Evolutionary conservation across 495 filamentous ascomycete species (phyloP).

Genomic region (Chaetomidium leptoderma): DNA sequence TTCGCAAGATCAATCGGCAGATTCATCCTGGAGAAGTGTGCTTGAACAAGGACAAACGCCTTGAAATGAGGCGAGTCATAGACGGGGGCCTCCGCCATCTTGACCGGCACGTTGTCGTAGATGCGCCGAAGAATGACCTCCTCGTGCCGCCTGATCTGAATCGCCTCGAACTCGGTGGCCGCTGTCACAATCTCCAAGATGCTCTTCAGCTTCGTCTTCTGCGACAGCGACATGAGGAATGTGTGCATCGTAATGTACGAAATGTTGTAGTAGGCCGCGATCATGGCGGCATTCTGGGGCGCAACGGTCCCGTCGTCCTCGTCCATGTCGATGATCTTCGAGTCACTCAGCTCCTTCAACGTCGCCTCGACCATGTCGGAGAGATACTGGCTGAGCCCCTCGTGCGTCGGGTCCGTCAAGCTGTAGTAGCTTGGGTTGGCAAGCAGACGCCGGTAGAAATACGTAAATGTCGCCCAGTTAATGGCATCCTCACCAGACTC

Average conservation of each 20-base stretch:
- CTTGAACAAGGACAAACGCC: slow-evolving; percentile 91
- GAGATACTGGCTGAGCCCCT: slow-evolving; percentile 87
- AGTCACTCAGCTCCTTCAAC: slow-evolving; percentile 83
- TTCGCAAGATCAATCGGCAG: slow-evolving; percentile 95
- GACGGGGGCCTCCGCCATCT: slow-evolving; percentile 76
- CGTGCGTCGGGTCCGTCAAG: slow-evolving; percentile 81
- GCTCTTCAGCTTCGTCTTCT: slow-evolving; percentile 87
- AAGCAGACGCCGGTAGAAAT: slow-evolving; percentile 96
- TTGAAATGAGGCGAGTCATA: slow-evolving; percentile 98
- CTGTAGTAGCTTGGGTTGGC: slow-evolving; percentile 97
- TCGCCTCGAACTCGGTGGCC: slow-evolving; percentile 90
- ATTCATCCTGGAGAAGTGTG: slow-evolving; percentile 96
- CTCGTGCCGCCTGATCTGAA: slow-evolving; percentile 93
- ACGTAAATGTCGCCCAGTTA: slow-evolving; percentile 96
- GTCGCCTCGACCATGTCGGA: slow-evolving; percentile 95
- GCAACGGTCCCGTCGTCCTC: slow-evolving; percentile 92
- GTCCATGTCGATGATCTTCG: slow-evolving; percentile 93
- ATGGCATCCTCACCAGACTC: slow-evolving; percentile 95
- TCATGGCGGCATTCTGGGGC: slow-evolving; percentile 93
- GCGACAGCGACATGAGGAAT: slow-evolving; percentile 88
- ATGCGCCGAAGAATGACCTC: slow-evolving; percentile 82
- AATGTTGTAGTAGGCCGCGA: slow-evolving; percentile 98
- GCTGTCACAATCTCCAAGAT: slow-evolving; percentile 97
- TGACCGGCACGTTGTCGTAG: slow-evolving; percentile 91
- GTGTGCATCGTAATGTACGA: slow-evolving; percentile 99